Evolutionary conservation across 2,329 filamentous ascomycete genomes (phyloP).

Genomic region (Xylaria sp.): DNA sequence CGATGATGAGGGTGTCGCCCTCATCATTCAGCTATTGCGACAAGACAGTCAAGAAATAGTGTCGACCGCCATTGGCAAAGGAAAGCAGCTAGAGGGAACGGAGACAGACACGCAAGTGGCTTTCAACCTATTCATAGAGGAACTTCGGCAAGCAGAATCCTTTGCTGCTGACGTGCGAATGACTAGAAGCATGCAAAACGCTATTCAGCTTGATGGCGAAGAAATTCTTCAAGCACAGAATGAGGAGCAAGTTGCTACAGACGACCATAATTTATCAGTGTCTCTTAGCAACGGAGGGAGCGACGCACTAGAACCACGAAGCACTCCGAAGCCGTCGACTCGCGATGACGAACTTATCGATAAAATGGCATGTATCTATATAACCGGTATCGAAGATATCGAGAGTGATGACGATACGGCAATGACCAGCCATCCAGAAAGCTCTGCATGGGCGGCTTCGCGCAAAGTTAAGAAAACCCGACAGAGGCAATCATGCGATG

Average conservation of each 20-base stretch:
- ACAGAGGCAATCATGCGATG: no score
- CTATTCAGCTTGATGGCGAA: conserved; percentile 25
- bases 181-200: conserved; percentile 30
- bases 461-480: no score
- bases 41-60: background rate
- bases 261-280: conserved; percentile 22
- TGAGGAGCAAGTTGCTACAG: conserved; percentile 22
- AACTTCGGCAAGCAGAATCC: conserved; percentile 14
- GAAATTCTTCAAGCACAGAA: conserved; percentile 19
- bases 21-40: conserved; percentile 3
- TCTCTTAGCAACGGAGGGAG: conserved; percentile 3
- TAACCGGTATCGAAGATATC: no score
- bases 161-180: conserved; percentile 28
- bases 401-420: no score
- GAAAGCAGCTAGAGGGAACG: conserved; percentile 26
- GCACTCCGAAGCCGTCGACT: background rate
- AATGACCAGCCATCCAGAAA: no score
- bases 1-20: background rate
- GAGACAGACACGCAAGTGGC: conserved; percentile 28
- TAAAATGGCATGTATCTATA: conserved; percentile 21
- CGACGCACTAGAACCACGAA: background rate
- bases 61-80: conserved; percentile 17
- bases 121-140: conserved; percentile 27
- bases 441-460: no score
- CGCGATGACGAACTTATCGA: conserved; percentile 16